Conservation (phyloP, 495 filamentous ascomycete genomes). For the Cudoniella acicularis region DNA sequence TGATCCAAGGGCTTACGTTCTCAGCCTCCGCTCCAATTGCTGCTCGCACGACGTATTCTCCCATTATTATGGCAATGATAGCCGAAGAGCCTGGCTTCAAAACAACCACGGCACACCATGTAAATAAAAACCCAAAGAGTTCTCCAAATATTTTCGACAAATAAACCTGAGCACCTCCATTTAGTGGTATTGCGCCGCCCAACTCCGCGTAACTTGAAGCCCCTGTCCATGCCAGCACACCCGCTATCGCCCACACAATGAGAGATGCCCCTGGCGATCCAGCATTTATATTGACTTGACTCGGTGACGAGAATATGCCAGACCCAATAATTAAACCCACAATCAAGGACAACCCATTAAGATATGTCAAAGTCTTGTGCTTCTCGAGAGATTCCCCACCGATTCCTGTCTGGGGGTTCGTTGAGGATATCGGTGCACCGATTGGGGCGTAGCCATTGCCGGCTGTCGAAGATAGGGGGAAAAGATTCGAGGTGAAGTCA, state of each 20-base stretch:
- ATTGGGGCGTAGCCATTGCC: constrained; percentile 75
- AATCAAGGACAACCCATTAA: constrained; percentile 88
- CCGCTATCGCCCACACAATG: constrained; percentile 86
- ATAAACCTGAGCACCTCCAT: constrained; percentile 91
- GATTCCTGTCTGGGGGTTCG: constrained; percentile 39
- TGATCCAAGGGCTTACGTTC: constrained; percentile 76
- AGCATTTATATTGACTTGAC: constrained; percentile 88
- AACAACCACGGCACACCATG: constrained; percentile 92
- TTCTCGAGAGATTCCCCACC: constrained; percentile 72
- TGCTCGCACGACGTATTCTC: constrained; percentile 89
- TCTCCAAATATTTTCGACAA: constrained; percentile 95
- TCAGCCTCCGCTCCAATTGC: constrained; percentile 76
- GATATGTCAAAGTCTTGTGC: constrained; percentile 90
- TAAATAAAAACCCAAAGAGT: constrained; percentile 85
- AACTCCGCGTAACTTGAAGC: constrained; percentile 95
- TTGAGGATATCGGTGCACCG: constrained; percentile 60
- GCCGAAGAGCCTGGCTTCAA: constrained; percentile 90
- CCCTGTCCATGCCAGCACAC: constrained; percentile 91
- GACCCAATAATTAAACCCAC: constrained; percentile 95
- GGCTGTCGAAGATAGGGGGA: constrained; percentile 85
- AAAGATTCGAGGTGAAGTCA: constrained; percentile 86
- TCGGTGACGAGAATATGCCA: constrained; percentile 93
- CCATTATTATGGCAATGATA: constrained; percentile 96
- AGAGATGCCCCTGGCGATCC: constrained; percentile 90
- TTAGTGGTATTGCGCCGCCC: constrained; percentile 91